These are phyloP conservation scores for Gynandropsis gynandra DNA, from an alignment of 345 rosid species.

Conservation along the genomic window DNA sequence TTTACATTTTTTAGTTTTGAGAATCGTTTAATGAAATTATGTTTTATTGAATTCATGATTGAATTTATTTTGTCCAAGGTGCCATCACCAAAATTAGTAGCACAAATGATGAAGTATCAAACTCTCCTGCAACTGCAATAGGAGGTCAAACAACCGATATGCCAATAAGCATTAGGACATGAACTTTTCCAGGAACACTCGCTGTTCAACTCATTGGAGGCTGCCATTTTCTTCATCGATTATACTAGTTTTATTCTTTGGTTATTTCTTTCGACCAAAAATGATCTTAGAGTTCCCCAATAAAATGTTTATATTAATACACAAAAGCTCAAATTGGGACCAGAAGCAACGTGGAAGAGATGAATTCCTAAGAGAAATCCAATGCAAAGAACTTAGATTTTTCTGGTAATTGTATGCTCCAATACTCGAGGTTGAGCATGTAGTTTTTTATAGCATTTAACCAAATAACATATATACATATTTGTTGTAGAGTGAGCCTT, in stretches of 20 bases:
- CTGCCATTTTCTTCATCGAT: constrained; percentile 97
- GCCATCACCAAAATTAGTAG: constrained; percentile 95
- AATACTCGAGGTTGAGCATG: too few relatives aligned
- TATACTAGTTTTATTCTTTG: constrained; percentile 94
- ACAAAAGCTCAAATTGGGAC: constrained; percentile 70
- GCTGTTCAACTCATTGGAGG: constrained; percentile 99
- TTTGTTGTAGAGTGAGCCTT: too few relatives aligned
- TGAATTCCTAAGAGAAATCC: too few relatives aligned
- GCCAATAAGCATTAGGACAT: constrained; percentile 98
- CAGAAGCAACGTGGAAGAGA: constrained; percentile 72
- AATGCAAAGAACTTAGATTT: too few relatives aligned
- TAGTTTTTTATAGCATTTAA: too few relatives aligned
- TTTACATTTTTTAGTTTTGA: too few relatives aligned
- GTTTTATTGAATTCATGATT: too few relatives aligned
- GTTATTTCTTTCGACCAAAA: constrained; percentile 74
- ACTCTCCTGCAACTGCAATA: constrained; percentile 58
- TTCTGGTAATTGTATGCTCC: too few relatives aligned
- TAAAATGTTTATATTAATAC: constrained; percentile 53
- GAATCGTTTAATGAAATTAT: too few relatives aligned
- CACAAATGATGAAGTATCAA: constrained; percentile 63
- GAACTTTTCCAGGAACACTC: constrained; percentile 99
- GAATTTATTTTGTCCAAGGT: too few relatives aligned
- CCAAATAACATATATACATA: too few relatives aligned
- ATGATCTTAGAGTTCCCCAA: constrained; percentile 58
- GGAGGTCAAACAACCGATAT: constrained; percentile 78